Evolutionary conservation across 129 eudicot genomes (phyloP).

Genomic region (Pseudognaphalium luteoalbum): DNA sequence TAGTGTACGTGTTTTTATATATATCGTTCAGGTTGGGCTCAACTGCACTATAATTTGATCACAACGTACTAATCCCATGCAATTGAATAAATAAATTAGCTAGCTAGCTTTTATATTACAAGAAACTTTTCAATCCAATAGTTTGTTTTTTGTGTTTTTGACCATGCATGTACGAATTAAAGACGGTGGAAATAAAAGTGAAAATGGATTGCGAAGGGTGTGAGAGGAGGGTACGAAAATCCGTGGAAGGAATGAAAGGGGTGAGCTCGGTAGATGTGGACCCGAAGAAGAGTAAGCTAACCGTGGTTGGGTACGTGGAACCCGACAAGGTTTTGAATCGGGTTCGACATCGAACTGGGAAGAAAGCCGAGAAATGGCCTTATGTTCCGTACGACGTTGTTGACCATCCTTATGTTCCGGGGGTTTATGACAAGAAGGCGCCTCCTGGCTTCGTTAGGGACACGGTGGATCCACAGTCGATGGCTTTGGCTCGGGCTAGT

Average conservation of each 20-base stretch:
- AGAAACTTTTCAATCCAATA: too few species aligned
- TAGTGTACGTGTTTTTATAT: too few species aligned
- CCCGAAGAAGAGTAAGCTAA: conserved; percentile 5
- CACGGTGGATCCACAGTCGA: background rate
- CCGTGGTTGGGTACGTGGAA: conserved; percentile 8
- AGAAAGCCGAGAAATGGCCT: conserved; percentile 12
- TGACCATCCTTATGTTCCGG: background rate
- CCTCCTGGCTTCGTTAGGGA: conserved; percentile 2
- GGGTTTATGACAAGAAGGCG: conserved; percentile 13
- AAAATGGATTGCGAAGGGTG: conserved; percentile 14
- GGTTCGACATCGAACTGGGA: conserved; percentile 7
- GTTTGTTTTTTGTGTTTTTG: background rate
- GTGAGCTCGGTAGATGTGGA: conserved; percentile 9
- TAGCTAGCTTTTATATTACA: too few species aligned
- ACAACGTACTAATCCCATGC: too few species aligned
- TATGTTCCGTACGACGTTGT: conserved; percentile 7
- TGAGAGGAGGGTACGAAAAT: conserved; percentile 6
- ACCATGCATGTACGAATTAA: background rate
- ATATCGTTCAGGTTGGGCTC: too few species aligned
- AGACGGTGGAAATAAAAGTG: conserved; percentile 10
- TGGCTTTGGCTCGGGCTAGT: conserved; percentile 1
- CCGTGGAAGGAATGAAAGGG: conserved; percentile 10
- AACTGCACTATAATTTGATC: too few species aligned
- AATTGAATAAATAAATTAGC: too few species aligned
- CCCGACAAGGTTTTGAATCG: conserved; percentile 2